phyloP scores from a whole-genome alignment of 2,329 filamentous ascomycete species.

The Chaetothyriales sp. region DNA sequence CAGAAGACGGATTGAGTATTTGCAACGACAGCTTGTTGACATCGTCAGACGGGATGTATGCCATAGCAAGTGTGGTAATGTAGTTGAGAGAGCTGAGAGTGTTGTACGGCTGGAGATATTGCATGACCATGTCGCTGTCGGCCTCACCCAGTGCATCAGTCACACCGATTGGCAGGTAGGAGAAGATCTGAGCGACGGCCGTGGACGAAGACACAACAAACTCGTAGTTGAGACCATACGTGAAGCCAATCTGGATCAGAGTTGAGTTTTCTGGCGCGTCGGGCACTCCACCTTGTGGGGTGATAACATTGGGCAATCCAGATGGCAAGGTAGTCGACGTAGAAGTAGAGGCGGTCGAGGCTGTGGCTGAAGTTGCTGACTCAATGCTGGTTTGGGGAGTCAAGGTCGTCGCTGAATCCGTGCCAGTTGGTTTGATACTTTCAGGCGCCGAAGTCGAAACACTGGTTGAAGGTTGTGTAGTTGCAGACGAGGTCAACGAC shows the following conservation, averaged over 20 bases:
- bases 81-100: constrained; percentile 53
- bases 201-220: constrained; percentile 61
- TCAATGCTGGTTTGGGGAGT: constrained; percentile 20
- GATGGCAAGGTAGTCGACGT: constrained; percentile 3
- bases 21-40: constrained; percentile 55
- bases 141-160: constrained; percentile 44
- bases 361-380: constrained; percentile 5
- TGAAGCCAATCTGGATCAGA: constrained; percentile 74
- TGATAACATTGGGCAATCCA: constrained; percentile 58
- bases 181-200: constrained; percentile 74
- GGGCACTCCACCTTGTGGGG: constrained; percentile 49
- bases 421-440: constrained; percentile 33
- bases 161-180: constrained; percentile 59
- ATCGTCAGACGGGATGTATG: constrained; percentile 59
- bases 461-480: constrained; percentile 1
- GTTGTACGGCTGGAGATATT: constrained; percentile 22
- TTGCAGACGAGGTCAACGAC: constrained; percentile 1
- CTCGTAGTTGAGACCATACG: constrained; percentile 64
- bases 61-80: constrained; percentile 66
- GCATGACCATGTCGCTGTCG: constrained; percentile 18
- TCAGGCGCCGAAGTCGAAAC: constrained; percentile 9
- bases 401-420: constrained; percentile 28
- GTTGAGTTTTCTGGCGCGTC: constrained; percentile 49
- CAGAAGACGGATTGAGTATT: constrained; percentile 57
- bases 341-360: constrained; percentile 1